A percentile compares a stretch with the other conserved stretches of the same genome.
Conservation (phyloP, 352 stramenopile genomes). For the Phytophthora rubi region DNA sequence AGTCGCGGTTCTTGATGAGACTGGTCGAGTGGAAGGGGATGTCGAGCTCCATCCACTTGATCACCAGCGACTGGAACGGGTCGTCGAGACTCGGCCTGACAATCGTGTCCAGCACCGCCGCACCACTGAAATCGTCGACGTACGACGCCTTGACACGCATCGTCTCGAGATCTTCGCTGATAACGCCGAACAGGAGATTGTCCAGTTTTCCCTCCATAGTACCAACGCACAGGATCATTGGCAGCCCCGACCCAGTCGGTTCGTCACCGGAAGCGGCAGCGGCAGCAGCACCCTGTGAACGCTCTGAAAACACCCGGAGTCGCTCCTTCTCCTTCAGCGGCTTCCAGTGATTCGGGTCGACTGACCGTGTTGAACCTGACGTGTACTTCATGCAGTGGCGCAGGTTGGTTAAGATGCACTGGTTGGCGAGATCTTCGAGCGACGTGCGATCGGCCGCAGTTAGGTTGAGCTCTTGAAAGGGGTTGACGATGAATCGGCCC, state of each 20-base stretch:
- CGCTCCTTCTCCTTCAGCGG: slow-evolving; percentile 34
- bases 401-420: slow-evolving; percentile 29
- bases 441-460: slow-evolving; percentile 16
- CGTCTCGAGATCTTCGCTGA: slow-evolving; percentile 40
- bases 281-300: slow-evolving; percentile 5
- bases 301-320: slow-evolving; percentile 33
- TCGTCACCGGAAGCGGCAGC: slow-evolving; percentile 10
- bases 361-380: slow-evolving; percentile 24
- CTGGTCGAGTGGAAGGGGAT: slow-evolving; percentile 32
- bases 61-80: slow-evolving; percentile 33
- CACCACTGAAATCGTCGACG: slow-evolving; percentile 36
- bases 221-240: slow-evolving; percentile 38
- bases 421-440: slow-evolving; percentile 36
- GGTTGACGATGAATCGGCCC: slow-evolving; percentile 41
- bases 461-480: slow-evolving; percentile 35
- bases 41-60: slow-evolving; percentile 48
- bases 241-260: slow-evolving; percentile 24
- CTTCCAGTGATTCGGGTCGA: slow-evolving; percentile 38
- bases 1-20: slow-evolving; percentile 44
- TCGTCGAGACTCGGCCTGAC: slow-evolving; percentile 27
- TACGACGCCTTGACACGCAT: slow-evolving; percentile 52
- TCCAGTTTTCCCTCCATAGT: slow-evolving; percentile 38
- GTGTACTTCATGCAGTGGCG: slow-evolving; percentile 33
- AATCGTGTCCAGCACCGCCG: slow-evolving; percentile 28
- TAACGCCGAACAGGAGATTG: slow-evolving; percentile 43